These are phyloP conservation scores for Trichomonascus vanleenenianus DNA, from an alignment of 805 yeast genomes.

Conservation along the genomic window DNA sequence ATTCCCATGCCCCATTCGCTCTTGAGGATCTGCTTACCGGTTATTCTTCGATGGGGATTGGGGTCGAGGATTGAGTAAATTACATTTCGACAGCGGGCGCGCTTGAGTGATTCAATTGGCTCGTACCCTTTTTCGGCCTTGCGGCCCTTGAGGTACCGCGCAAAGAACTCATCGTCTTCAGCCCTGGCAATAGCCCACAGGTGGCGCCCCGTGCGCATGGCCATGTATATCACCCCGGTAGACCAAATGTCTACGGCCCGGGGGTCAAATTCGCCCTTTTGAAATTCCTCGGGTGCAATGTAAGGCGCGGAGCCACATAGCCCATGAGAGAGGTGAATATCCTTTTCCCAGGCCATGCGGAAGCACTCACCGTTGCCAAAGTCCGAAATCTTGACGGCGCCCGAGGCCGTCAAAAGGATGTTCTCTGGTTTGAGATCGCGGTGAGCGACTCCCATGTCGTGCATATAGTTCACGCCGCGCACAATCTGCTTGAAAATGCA, in stretches of 20 bases:
- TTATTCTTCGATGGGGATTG: constrained; percentile 76
- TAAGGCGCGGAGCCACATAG: constrained; percentile 85
- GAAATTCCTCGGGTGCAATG: constrained; percentile 85
- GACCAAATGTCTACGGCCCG: constrained; percentile 86
- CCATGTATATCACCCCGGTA: constrained; percentile 66
- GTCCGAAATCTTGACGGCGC: constrained; percentile 66
- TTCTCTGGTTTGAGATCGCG: constrained; percentile 91
- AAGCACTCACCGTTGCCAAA: constrained; percentile 91
- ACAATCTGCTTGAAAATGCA: constrained; percentile 84
- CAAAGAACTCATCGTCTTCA: constrained; percentile 72
- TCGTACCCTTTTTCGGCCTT: constrained; percentile 81
- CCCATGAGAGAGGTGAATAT: constrained; percentile 61
- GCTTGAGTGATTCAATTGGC: constrained; percentile 78
- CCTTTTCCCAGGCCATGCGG: constrained; percentile 81
- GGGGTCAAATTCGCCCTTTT: constrained; percentile 56
- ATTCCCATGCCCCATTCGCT: constrained; percentile 97
- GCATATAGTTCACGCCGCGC: constrained; percentile 78
- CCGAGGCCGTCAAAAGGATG: constrained; percentile 57
- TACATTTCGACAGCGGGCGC: constrained; percentile 87
- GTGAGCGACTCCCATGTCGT: constrained; percentile 87
- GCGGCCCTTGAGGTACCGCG: constrained; percentile 66
- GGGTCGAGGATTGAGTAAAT: constrained; percentile 92
- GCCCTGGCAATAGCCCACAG: constrained; percentile 77
- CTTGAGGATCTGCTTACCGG: constrained; percentile 77
- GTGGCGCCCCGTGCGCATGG: constrained; percentile 87